Conservation (phyloP, 345 rosid species). For the Erysimum cheiranthoides region DNA sequence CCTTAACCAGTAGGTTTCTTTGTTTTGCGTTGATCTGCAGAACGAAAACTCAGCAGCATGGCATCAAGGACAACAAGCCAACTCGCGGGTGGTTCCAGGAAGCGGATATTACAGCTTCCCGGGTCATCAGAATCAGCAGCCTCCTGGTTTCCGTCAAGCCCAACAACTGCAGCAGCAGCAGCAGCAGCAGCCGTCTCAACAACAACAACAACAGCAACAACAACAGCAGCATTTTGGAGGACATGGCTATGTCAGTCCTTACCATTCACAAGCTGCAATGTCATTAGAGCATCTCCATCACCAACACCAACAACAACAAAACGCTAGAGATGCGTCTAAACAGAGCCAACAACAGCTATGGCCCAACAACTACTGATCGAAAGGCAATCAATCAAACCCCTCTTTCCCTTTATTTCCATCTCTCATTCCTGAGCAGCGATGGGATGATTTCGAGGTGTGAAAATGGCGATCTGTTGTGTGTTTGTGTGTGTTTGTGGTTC, state of each 20-base stretch:
- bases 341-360: constrained; percentile 75
- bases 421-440: background rate
- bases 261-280: constrained; percentile 74
- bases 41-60: constrained; percentile 81
- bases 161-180: constrained; percentile 33
- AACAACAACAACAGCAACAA: constrained; percentile 72
- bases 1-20: background rate
- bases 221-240: constrained; percentile 75
- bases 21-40: constrained; percentile 44
- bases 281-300: constrained; percentile 62
- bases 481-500: constrained; percentile 13
- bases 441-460: background rate
- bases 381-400: constrained; percentile 14
- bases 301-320: constrained; percentile 42
- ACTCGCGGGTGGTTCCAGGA: constrained; percentile 67
- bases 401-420: background rate
- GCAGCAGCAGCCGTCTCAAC: constrained; percentile 35
- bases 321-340: constrained; percentile 73
- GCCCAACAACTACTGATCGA: constrained; percentile 78
- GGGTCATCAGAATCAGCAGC: constrained; percentile 90
- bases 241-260: constrained; percentile 71
- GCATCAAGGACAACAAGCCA: constrained; percentile 68
- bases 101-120: constrained; percentile 84
- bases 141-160: constrained; percentile 70
- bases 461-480: background rate